These are phyloP conservation scores for Pugionium cornutum DNA, from an alignment of 345 rosid species.

Conservation along the genomic window DNA sequence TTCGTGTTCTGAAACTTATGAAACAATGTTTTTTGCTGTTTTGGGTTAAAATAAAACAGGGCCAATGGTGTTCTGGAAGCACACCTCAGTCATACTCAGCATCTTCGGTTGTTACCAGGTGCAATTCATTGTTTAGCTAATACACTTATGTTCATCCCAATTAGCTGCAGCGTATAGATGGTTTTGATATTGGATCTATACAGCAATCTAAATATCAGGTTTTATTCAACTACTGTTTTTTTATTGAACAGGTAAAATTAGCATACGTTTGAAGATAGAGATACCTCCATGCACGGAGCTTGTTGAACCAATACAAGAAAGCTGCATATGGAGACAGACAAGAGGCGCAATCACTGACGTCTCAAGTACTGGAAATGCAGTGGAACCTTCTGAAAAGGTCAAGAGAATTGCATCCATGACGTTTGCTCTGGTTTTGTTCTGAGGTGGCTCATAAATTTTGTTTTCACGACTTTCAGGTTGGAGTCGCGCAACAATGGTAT, in stretches of 20 bases:
- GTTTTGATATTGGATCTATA: constrained; percentile 3
- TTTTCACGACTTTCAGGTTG: constrained; percentile 57
- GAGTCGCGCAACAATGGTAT: constrained; percentile 87
- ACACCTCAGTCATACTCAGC: constrained; percentile 51
- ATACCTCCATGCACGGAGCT: constrained; percentile 68
- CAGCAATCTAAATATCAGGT: neutral
- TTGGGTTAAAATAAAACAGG: constrained; percentile 47
- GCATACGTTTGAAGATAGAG: constrained; percentile 60
- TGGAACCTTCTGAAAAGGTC: constrained; percentile 65
- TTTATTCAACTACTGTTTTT: constrained; percentile 4
- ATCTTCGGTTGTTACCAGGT: constrained; percentile 81
- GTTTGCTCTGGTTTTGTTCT: constrained; percentile 1
- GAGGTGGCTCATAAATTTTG: constrained; percentile 14
- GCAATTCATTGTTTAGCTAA: neutral
- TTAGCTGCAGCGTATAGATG: constrained; percentile 16
- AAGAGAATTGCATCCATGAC: constrained; percentile 45
- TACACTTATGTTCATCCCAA: neutral
- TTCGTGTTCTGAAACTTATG: constrained; percentile 3
- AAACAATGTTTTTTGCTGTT: neutral
- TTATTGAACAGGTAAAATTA: constrained; percentile 59
- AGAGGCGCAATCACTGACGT: constrained; percentile 73
- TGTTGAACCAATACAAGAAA: constrained; percentile 28
- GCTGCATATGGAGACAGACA: constrained; percentile 62
- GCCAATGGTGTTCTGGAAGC: constrained; percentile 48
- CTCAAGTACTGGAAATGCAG: constrained; percentile 41